Conservation (phyloP, 768 basidiomycete species). For the Psilocybe cyanescens region DNA sequence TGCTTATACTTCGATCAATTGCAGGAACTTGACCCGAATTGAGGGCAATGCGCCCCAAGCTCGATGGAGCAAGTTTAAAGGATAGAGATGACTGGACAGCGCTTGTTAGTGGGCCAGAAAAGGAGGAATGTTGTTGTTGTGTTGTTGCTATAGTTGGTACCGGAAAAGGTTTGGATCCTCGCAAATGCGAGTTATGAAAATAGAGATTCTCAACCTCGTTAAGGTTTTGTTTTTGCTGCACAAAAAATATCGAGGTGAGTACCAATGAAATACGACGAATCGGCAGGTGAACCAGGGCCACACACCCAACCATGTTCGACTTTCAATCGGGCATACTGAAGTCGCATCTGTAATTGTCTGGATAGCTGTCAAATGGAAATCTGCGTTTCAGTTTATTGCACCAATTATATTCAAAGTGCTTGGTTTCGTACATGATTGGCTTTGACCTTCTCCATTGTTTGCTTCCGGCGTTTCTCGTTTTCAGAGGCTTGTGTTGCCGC, state of each 20-base stretch:
- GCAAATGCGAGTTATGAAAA: constrained; percentile 70
- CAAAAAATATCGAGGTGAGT: constrained; percentile 7
- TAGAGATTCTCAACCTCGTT: constrained; percentile 86
- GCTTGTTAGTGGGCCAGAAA: constrained; percentile 4
- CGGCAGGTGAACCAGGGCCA: constrained; percentile 13
- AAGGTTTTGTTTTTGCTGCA: constrained; percentile 74
- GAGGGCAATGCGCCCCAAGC: constrained; percentile 7
- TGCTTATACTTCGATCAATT: constrained; percentile 8
- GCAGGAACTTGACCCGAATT: not conserved
- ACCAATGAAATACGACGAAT: not conserved
- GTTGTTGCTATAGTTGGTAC: constrained; percentile 27
- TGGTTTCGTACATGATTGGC: constrained; percentile 55
- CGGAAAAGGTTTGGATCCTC: constrained; percentile 36
- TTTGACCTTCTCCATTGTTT: constrained; percentile 58
- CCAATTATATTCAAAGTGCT: not conserved
- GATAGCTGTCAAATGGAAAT: constrained; percentile 51
- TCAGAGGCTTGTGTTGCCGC: constrained; percentile 35
- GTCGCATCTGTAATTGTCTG: constrained; percentile 70
- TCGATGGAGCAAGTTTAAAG: constrained; percentile 23
- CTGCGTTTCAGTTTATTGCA: not conserved
- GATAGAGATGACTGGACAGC: constrained; percentile 28
- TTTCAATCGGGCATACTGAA: constrained; percentile 79
- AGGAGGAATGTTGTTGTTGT: constrained; percentile 25
- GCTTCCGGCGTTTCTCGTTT: constrained; percentile 49
- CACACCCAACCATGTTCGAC: constrained; percentile 84